phyloP scores from a whole-genome alignment of 2,329 filamentous ascomycete species.

The Stagonosporopsis tanaceti region DNA sequence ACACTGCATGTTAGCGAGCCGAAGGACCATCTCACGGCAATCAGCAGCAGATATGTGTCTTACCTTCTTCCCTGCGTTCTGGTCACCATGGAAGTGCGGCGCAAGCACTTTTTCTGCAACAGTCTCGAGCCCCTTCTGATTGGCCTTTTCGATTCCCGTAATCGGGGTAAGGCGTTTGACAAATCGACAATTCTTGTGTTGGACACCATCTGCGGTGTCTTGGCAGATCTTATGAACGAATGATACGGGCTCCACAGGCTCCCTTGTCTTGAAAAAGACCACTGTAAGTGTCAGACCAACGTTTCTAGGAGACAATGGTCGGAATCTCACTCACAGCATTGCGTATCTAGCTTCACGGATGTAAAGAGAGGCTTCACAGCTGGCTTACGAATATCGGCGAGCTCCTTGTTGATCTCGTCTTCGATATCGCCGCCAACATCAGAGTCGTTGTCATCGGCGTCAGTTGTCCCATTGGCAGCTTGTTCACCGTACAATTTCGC shows the following conservation, averaged over 20 bases:
- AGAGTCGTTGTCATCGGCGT: conserved; percentile 51
- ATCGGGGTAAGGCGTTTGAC: conserved; percentile 69
- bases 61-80: conserved; percentile 62
- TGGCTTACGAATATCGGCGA: conserved; percentile 68
- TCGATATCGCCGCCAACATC: conserved; percentile 68
- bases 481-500: conserved; percentile 60
- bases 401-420: conserved; percentile 73
- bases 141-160: conserved; percentile 70
- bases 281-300: conserved; percentile 52
- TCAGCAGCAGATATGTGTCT: conserved; percentile 26
- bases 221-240: conserved; percentile 67
- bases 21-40: conserved; percentile 17
- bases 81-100: conserved; percentile 67
- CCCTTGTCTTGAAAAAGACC: conserved; percentile 65
- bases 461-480: conserved; percentile 51
- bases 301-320: not conserved
- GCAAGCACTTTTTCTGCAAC: conserved; percentile 70
- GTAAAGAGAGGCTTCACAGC: conserved; percentile 59
- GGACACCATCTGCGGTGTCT: conserved; percentile 61
- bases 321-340: conserved; percentile 56
- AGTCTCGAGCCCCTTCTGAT: conserved; percentile 71
- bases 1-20: conserved; percentile 28
- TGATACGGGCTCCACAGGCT: conserved; percentile 66
- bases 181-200: conserved; percentile 64
- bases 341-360: conserved; percentile 62